Evolutionary conservation across 2,329 filamentous ascomycete species (phyloP).

Genomic region (Fusarium redolens): DNA sequence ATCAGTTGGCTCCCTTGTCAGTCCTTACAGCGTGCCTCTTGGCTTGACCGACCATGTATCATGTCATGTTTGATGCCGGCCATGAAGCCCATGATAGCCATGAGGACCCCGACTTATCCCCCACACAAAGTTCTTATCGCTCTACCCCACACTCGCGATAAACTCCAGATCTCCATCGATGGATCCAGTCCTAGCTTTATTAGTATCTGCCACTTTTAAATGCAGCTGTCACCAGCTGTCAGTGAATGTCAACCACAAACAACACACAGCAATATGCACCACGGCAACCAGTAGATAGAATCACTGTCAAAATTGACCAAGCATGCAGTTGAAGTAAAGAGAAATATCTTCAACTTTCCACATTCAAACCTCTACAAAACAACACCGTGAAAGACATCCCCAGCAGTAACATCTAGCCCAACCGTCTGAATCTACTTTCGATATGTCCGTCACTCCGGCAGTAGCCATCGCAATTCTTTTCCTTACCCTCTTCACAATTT

Average conservation of each 20-base stretch:
- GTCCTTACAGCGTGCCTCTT: neutral
- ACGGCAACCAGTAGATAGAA: conserved; percentile 1
- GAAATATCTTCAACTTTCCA: neutral
- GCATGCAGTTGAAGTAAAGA: neutral
- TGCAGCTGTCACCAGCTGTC: conserved; percentile 16
- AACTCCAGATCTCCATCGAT: conserved; percentile 26
- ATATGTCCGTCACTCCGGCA: conserved; percentile 47
- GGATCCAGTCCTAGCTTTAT: conserved; percentile 9
- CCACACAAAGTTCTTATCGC: conserved; percentile 34
- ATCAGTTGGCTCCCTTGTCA: neutral
- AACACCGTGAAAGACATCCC: neutral
- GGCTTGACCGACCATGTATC: neutral
- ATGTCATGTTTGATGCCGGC: neutral
- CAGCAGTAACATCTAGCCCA: neutral
- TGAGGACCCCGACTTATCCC: conserved; percentile 21
- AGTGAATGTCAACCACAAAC: conserved; percentile 13
- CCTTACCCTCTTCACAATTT: conserved; percentile 46
- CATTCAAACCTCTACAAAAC: neutral
- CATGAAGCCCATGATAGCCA: conserved; percentile 7
- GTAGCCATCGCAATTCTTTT: conserved; percentile 49
- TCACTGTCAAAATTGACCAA: neutral
- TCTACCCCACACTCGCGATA: conserved; percentile 38
- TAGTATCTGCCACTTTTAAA: neutral
- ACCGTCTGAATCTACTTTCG: neutral
- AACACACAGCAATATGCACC: neutral